Base-by-base conservation (phyloP, 2,329 filamentous ascomycete species). In the Catunica adiposa region DNA sequence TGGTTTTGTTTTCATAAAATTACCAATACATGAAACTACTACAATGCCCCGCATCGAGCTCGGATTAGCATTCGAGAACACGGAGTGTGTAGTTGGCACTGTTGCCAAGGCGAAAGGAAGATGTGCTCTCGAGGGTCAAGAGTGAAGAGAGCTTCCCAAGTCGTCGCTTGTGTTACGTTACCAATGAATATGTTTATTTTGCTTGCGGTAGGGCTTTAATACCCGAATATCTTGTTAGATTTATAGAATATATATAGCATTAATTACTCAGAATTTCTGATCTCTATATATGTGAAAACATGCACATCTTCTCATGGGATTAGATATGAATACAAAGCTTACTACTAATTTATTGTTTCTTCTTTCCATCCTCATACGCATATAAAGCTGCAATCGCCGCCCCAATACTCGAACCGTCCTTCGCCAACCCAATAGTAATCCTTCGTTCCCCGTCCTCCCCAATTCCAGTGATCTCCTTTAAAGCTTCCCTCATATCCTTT, bases 391-490 rank as follows among this genome's bases (percentile, higher is more conserved):
- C 84, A 62, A 87, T 66, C 54, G 83, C 83, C 6, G 83, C 83
- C 50, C 83, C 83, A 31, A 86, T 80, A 53, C 83, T 82, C 60
- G 77, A 82, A 15, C 83, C 83, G 63, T 87, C 83, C 68, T 85
- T 85, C 25, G 83, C 82, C 62, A 86, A 79, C 2, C 82, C 82
- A 62, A 87, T 84, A 42, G 78, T 71, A 46, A 87, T 74, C 64
- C 75, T 77, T 68, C 77, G 78, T 65, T 86, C 82, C 5, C 81
- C 80, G 25, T 68, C 66, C 5, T 64, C 64, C 1, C 82, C 82
- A 60, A 86, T 76, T 56, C 77, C 72, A 9, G 75, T 70, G 34
- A 86, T 73, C 60, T 82, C 79, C 22, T 77, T 69, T 55, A 86
- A 67, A 9, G 82, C 81, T 62, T 79, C 75, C 9, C 83, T 72